phyloP scores from a whole-genome alignment of 2,329 filamentous ascomycete species.

The Talaromyces sp. region DNA sequence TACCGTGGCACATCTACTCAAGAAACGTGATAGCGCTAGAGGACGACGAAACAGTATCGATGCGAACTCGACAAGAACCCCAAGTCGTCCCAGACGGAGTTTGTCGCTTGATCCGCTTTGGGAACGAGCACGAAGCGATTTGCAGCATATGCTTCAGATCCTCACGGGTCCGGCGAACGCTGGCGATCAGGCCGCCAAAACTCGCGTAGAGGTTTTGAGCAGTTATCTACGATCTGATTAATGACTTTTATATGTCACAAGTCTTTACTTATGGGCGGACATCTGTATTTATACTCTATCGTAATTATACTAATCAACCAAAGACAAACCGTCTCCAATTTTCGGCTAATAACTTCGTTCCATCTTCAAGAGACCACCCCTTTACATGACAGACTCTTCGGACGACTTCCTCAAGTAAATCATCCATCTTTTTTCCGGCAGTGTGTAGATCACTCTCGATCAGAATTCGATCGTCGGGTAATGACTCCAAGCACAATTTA shows the following conservation, averaged over 20 bases:
- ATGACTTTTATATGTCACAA: not conserved
- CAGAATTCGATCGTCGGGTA: constrained; percentile 76
- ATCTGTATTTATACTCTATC: not conserved
- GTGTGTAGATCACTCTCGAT: constrained; percentile 87
- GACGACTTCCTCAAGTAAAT: constrained; percentile 68
- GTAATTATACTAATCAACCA: constrained; percentile 42
- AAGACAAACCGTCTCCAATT: constrained; percentile 80
- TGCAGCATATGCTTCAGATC: constrained; percentile 16
- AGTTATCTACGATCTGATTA: constrained; percentile 13
- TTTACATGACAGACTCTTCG: constrained; percentile 74
- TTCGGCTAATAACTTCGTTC: constrained; percentile 61
- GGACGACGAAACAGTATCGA: not conserved
- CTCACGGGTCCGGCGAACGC: constrained; percentile 5
- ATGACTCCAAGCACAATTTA: constrained; percentile 63
- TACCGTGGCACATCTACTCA: constrained; percentile 13
- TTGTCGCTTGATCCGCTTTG: constrained; percentile 11
- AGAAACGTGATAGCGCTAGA: not conserved
- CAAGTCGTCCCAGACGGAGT: not conserved
- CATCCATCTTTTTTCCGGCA: constrained; percentile 79
- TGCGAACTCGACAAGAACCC: not conserved
- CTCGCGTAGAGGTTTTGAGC: constrained; percentile 17
- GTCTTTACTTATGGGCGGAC: not conserved
- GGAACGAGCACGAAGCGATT: constrained; percentile 13
- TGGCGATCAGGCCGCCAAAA: constrained; percentile 13
- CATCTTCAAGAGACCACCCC: constrained; percentile 71